phyloP scores from a whole-genome alignment of 148 eudicot species.

The Cornus suecica region DNA sequence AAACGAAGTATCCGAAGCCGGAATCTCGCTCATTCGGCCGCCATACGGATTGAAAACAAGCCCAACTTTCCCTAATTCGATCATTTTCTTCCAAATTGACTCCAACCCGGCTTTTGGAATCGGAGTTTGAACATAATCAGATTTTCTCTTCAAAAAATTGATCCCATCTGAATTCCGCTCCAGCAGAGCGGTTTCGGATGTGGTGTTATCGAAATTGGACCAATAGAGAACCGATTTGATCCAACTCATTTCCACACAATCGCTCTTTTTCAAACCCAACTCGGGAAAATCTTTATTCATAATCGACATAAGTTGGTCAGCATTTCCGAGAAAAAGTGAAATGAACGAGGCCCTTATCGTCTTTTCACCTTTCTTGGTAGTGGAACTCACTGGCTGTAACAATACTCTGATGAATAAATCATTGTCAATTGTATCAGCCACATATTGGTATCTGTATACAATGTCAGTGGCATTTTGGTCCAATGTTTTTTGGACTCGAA shows the following conservation, averaged over 20 bases:
- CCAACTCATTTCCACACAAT: constrained; percentile 51
- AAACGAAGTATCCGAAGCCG: constrained; percentile 33
- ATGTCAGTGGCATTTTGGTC: constrained; percentile 15
- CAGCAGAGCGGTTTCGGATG: constrained; percentile 16
- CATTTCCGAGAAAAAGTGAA: constrained; percentile 31
- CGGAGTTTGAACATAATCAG: constrained; percentile 44
- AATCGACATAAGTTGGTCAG: constrained; percentile 16
- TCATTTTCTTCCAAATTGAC: constrained; percentile 32
- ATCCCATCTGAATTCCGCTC: constrained; percentile 18
- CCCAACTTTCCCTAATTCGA: constrained; percentile 19
- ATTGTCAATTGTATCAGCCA: constrained; percentile 14
- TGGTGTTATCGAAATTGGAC: constrained; percentile 25
- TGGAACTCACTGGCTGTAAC: constrained; percentile 28
- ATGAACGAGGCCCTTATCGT: constrained; percentile 33
- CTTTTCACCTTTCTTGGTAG: constrained; percentile 4
- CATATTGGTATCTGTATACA: constrained; percentile 11
- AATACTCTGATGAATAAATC: constrained; percentile 38
- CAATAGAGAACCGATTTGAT: constrained; percentile 29
- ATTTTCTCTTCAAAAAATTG: constrained; percentile 36
- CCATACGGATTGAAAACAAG: constrained; percentile 50
- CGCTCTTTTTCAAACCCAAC: constrained; percentile 29
- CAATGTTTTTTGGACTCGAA: background rate
- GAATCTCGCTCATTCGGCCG: constrained; percentile 39
- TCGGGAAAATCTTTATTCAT: constrained; percentile 39
- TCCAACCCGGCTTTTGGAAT: constrained; percentile 34